phyloP scores from a whole-genome alignment of 345 rosid species.

The Syzygium grande region DNA sequence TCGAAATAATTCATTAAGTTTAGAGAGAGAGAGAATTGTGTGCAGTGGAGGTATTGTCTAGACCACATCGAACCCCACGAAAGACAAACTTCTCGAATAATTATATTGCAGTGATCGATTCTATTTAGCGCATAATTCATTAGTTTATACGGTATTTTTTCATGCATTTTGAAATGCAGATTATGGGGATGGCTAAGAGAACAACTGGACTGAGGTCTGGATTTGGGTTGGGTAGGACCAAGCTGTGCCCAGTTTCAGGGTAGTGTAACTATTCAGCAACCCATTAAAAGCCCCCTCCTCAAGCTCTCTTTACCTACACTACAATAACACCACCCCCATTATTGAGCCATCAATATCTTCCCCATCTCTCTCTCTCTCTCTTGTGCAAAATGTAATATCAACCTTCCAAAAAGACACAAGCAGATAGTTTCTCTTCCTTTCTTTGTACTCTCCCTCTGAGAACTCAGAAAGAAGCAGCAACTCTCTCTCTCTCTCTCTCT shows the following conservation, averaged over 20 bases:
- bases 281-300: background rate
- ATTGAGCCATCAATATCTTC: background rate
- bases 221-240: background rate
- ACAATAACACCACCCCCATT: background rate
- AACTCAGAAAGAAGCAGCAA: background rate
- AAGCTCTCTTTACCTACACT: background rate
- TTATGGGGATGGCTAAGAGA: background rate
- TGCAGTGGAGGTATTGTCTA: background rate
- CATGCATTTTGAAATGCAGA: background rate
- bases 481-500: background rate
- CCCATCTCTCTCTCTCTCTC: background rate
- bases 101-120: background rate
- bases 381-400: background rate
- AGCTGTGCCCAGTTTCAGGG: background rate
- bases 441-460: background rate
- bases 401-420: background rate
- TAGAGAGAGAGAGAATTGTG: background rate
- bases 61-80: background rate
- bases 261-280: background rate
- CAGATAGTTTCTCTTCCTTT: background rate
- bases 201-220: constrained; percentile 12
- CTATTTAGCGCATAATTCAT: background rate
- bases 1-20: background rate
- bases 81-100: background rate
- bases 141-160: background rate